phyloP scores from a whole-genome alignment of 345 rosid genomes.

The Clausena lansium region DNA sequence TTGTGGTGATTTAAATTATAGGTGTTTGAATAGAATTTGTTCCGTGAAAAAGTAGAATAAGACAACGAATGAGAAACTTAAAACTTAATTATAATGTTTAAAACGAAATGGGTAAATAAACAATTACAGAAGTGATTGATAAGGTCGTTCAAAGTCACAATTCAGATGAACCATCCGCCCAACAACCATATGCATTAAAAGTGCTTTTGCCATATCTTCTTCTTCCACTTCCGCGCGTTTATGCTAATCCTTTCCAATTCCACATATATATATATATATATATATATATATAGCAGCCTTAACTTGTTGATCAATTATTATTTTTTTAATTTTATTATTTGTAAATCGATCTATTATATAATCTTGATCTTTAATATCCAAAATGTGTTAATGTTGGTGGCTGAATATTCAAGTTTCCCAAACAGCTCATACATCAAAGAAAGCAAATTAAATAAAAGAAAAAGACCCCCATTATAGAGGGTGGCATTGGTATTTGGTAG shows the following conservation, averaged over 20 bases:
- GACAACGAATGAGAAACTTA: neutral
- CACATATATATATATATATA: too few relatives aligned
- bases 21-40: neutral
- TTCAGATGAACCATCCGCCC: constrained; percentile 8
- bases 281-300: constrained; percentile 9
- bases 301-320: constrained; percentile 7
- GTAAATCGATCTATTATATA: constrained; percentile 6
- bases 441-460: constrained; percentile 14
- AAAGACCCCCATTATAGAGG: constrained; percentile 25
- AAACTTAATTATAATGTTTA: neutral
- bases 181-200: neutral
- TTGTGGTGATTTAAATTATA: neutral
- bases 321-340: neutral
- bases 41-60: neutral
- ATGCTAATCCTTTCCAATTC: neutral
- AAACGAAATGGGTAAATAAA: neutral
- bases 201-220: neutral
- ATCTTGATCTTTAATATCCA: constrained; percentile 6
- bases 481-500: neutral
- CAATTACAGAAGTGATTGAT: neutral
- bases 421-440: neutral
- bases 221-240: neutral
- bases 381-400: neutral
- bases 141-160: constrained; percentile 5
- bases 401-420: constrained; percentile 16